Percentiles rank a stretch among this genome's conserved stretches.
These are phyloP conservation scores for Acrocalymma vagum DNA, from an alignment of 2,329 filamentous ascomycete genomes.

Conservation along the genomic window DNA sequence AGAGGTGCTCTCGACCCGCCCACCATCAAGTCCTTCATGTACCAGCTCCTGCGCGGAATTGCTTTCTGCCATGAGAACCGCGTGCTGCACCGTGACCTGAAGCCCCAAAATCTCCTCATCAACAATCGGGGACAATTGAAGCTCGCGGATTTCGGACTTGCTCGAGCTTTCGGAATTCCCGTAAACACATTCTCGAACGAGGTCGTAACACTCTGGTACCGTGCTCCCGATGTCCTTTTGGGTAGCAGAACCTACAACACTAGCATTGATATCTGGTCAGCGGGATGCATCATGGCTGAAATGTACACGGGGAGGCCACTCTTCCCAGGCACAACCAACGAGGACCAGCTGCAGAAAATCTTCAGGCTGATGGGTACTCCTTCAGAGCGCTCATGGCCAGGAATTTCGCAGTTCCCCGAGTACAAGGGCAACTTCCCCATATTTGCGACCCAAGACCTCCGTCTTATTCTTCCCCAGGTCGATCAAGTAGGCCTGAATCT, in stretches of 20 bases:
- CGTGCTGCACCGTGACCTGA: conserved; percentile 93
- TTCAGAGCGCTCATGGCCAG: conserved; percentile 93
- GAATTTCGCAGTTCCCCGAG: conserved; percentile 94
- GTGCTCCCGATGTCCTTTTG: conserved; percentile 92
- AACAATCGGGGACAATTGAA: conserved; percentile 91
- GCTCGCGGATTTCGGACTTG: conserved; percentile 92
- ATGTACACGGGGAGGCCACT: conserved; percentile 97
- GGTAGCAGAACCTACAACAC: conserved; percentile 97
- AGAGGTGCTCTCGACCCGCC: conserved; percentile 85
- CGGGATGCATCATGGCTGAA: conserved; percentile 99
- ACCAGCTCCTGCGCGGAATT: conserved; percentile 92
- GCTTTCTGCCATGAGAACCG: conserved; percentile 98
- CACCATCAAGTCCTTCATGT: conserved; percentile 99
- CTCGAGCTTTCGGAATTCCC: conserved; percentile 93
- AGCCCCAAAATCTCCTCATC: conserved; percentile 96
- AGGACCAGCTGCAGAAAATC: conserved; percentile 96
- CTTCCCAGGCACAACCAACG: conserved; percentile 97
- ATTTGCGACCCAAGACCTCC: conserved; percentile 90
- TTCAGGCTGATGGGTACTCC: conserved; percentile 99
- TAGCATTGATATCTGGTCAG: conserved; percentile 99
- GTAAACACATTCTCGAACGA: conserved; percentile 99
- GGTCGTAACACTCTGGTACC: conserved; percentile 97
- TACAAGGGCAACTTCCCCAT: conserved; percentile 96
- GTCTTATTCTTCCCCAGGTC: conserved; percentile 87
- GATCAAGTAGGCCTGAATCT: conserved; percentile 88